Base-by-base conservation (phyloP, 2,329 filamentous ascomycete species). In the Cladophialophora psammophila region DNA sequence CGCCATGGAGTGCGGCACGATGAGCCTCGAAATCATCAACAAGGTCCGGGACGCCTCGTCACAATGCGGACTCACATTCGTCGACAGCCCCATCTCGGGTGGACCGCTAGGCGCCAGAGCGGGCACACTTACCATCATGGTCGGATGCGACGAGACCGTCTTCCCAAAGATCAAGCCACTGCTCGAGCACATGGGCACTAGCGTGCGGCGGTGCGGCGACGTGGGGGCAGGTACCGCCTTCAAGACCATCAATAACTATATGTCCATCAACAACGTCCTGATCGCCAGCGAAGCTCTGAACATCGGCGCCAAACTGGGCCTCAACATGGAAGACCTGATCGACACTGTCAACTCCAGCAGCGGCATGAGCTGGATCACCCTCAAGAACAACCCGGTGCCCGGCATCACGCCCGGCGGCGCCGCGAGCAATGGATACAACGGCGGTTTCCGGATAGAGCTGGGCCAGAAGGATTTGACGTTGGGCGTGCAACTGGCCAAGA, bases 351-450 rank as follows among this genome's bases (percentile, higher is more conserved):
- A 71, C 45, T 59, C 65, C 9, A 62, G 63, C 57, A 59, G 61
- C 18, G 71, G 72, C 0, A 67, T 71, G 53, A 72, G 72, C 56
- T 74, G 71, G 70, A 70, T 73, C 35, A 72, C 67, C n/a, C 61
- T 66, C 48, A 67, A 74, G 61, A 72, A 67, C 59, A 74, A 74
- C 61, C 74, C 74, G 2, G 73, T 75, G 8, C 73, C 73, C 0
- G 78, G 78, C 2, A 48, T 67, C 12, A 60, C 45, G 5, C 73
- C 79, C 0, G 76, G 77, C 63, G 76, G 76, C 7, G 77, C 78
- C 10, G 77, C 76, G 34, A 78, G 75, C 7, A 72, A 76, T n/a
- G 76, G 71, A 6, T 79, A 79, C 57, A 74, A 78, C 53, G 76
- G 76, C 10, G 78, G 78, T 7, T 80, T 67, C 15, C 45, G 55